phyloP scores from a whole-genome alignment of 2,329 filamentous ascomycete genomes.

The Neofusicoccum cordaticola region DNA sequence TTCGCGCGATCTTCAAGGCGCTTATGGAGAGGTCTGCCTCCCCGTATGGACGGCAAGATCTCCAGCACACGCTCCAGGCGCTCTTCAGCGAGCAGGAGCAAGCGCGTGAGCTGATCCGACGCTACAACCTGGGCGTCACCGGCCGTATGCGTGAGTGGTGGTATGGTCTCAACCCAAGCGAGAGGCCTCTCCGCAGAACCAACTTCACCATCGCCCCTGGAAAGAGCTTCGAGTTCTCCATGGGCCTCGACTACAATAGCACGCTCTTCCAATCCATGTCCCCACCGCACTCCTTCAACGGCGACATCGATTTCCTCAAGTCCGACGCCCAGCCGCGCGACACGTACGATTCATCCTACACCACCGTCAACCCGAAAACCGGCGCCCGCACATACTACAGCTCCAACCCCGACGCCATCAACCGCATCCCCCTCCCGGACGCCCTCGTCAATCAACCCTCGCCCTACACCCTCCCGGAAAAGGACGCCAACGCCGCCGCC shows the following conservation, averaged over 20 bases:
- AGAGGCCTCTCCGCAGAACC: not conserved
- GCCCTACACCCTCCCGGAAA: slow-evolving; percentile 35
- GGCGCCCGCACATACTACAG: not conserved
- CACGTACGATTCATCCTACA: slow-evolving; percentile 6
- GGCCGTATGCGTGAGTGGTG: slow-evolving; percentile 30
- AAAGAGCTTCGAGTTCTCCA: slow-evolving; percentile 49
- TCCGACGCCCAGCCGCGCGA: not conserved
- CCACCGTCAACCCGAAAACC: slow-evolving; percentile 4
- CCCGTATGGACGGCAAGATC: slow-evolving; percentile 34
- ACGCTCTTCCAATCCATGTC: slow-evolving; percentile 39
- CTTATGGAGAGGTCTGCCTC: slow-evolving; percentile 29
- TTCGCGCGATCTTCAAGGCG: slow-evolving; percentile 46
- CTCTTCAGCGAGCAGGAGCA: slow-evolving; percentile 57
- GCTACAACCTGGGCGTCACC: slow-evolving; percentile 22
- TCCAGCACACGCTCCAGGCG: slow-evolving; percentile 43
- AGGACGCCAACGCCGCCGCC: slow-evolving; percentile 28
- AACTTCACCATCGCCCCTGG: slow-evolving; percentile 30
- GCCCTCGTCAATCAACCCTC: slow-evolving; percentile 33
- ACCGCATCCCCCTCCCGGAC: not conserved
- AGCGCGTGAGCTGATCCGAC: slow-evolving; percentile 39
- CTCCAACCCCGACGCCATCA: not conserved
- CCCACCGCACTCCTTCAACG: slow-evolving; percentile 14
- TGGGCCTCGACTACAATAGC: slow-evolving; percentile 53
- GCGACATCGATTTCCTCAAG: slow-evolving; percentile 6
- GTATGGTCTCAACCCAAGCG: not conserved